Base-by-base conservation (phyloP, 768 basidiomycete genomes). In the Wakefieldia striispora region DNA sequence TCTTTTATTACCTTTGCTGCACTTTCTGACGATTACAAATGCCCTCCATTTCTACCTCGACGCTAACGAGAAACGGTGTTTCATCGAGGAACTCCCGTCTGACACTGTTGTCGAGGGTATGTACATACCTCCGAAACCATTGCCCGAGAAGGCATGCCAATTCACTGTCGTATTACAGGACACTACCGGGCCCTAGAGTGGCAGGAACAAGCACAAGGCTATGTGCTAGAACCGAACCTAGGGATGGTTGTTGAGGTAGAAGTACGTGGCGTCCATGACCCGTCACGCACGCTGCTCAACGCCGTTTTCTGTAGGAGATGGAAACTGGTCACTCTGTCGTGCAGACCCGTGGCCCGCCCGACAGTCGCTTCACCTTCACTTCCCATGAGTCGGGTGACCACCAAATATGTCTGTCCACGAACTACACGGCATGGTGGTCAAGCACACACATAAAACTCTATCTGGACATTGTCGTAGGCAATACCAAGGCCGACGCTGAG, bases 41-140 rank as follows among this genome's bases (percentile, higher is more conserved):
- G 92, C 90, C 24, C 84, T 99, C 23, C 97, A 99, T 66, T 97
- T 98, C 70, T 99, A 99, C 67, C 82, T 99, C 50, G 93, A 97
- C 65, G 85, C 93, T 16, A 88, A 91, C 63, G 91, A 97, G 69
- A 86, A 88, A 62, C 81, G 89, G 41, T 99, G 97, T 68, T 98
- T 98, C 72, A 81, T 98, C 50, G 97, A 98, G 65, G 97, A 99
- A 67, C 74, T 98, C 17, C 95, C 97, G 12, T 83, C 84, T 3
- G 88, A 95, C 69, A 97, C 94, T n/a, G 85, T 94, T 24, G 91
- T 95, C 33, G 91, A 97, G 76, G 92, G 95, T 90, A 60, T 52
- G 76, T 62, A 33, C 33, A 33, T 16, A 33, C 5, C 31, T 3
- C 14, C 36, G 17, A 45, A 14, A 23, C 31, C 16, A 13, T 42